A percentile compares a stretch with the other conserved stretches of the same genome.
Conservation (phyloP, 768 basidiomycete species). For the Vishniacozyma victoriae region DNA sequence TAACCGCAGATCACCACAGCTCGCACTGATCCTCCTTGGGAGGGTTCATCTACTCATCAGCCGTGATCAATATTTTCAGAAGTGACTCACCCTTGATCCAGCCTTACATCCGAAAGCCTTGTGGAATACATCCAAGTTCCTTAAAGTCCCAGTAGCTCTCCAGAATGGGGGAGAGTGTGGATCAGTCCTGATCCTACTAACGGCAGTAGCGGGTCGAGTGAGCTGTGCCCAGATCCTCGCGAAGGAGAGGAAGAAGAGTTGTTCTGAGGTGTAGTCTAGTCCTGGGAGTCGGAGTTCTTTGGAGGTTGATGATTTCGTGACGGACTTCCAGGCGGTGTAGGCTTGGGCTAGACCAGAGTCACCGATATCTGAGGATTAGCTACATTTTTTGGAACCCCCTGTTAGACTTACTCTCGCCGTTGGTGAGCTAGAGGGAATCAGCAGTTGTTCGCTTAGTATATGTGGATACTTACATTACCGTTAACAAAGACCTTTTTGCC, state of each 20-base stretch:
- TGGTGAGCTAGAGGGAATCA: conserved; percentile 26
- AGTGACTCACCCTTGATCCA: conserved; percentile 60
- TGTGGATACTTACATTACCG: conserved; percentile 57
- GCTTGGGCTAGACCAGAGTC: conserved; percentile 52
- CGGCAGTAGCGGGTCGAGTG: conserved; percentile 71
- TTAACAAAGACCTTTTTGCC: conserved; percentile 80
- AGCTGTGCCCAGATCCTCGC: conserved; percentile 80
- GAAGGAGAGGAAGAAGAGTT: conserved; percentile 89
- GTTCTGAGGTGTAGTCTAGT: conserved; percentile 57
- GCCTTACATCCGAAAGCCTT: conserved; percentile 74
- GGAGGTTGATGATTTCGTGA: conserved; percentile 50
- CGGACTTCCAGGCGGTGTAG: conserved; percentile 82
- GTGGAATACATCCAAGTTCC: conserved; percentile 82
- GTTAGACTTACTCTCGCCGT: conserved; percentile 34
- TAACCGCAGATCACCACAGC: conserved; percentile 20
- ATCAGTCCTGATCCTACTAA: conserved; percentile 70
- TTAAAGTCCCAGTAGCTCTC: conserved; percentile 79
- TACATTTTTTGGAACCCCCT: background rate
- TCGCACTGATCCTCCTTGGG: conserved; percentile 21
- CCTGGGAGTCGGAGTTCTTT: conserved; percentile 74
- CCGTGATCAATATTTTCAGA: background rate
- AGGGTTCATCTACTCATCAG: conserved; percentile 15
- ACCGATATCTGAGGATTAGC: conserved; percentile 30
- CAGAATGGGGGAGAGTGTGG: conserved; percentile 77
- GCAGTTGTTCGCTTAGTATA: background rate